Evolutionary conservation across 495 filamentous ascomycete genomes (phyloP), one percentile per base, ranked within the genome.

Genomic region (Podospora didyma): DNA sequence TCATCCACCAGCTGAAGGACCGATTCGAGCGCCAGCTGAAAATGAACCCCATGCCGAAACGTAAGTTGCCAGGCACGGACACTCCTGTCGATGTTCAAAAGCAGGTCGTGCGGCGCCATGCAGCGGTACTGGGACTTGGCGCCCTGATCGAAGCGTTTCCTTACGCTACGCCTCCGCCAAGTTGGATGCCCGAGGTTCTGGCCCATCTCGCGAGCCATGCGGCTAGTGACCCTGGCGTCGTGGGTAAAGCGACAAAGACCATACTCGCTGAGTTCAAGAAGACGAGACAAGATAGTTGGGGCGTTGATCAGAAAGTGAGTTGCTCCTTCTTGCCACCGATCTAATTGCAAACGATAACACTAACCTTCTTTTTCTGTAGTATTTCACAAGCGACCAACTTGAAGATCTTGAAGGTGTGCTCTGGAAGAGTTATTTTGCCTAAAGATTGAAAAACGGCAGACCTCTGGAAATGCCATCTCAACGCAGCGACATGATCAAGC

Each of bases 391-490:
- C 19, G 93, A 97, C 61, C 94, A 98, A 65, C 80, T 97, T 1
- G 94, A 96, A 69, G 93, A 97, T 69, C 75, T 98, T 20, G 92
- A 96, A 62, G 94, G 94, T 44, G 95, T 97, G 37, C 78, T 99
- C 54, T 99, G 95, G 95, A 97, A 97, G 85, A 96, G 92, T 67
- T 99, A 99, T 69, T 99, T 97, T 78, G 94, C 94, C 54, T 97
- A 42, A 14, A 31, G 3, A 31, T 31, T 9, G 3, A 31, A 9
- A 31, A 31, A 31, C 26, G 26, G 9, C 26, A 31, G 26, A n/a
- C n/a, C n/a, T n/a, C n/a, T n/a, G n/a, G n/a, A n/a, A n/a, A n/a
- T n/a, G n/a, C n/a, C n/a, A n/a, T n/a, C n/a, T n/a, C n/a, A n/a
- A n/a, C n/a, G n/a, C n/a, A n/a, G n/a, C n/a, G n/a, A n/a, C n/a